These are phyloP conservation scores for Triticum aestivum DNA, from an alignment of 176 grass and related monocot species.

Conservation along the genomic window IWGSC_CS_RefSeq_v2.1 NC_057808.1:280044905-280045404, in stretches of 20 bases:
- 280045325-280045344: too few relatives aligned
- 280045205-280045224: neutral
- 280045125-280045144: neutral
- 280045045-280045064: slow-evolving; percentile 12
- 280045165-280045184: neutral
- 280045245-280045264: neutral
- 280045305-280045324: too few relatives aligned
- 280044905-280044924: neutral
- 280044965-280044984: neutral
- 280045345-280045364: too few relatives aligned
- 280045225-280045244: slow-evolving; percentile 10
- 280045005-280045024: slow-evolving; percentile 2
- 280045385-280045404: neutral
- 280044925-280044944: neutral
- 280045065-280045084: neutral
- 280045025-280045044: neutral
- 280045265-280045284: neutral
- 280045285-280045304: too few relatives aligned
- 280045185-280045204: neutral
- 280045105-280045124: neutral
- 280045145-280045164: neutral
- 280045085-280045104: neutral
- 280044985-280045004: neutral
- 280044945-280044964: neutral
- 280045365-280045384: neutral